Base-by-base conservation (phyloP, 148 eudicot genomes). In the Chenopodium quinoa region DNA sequence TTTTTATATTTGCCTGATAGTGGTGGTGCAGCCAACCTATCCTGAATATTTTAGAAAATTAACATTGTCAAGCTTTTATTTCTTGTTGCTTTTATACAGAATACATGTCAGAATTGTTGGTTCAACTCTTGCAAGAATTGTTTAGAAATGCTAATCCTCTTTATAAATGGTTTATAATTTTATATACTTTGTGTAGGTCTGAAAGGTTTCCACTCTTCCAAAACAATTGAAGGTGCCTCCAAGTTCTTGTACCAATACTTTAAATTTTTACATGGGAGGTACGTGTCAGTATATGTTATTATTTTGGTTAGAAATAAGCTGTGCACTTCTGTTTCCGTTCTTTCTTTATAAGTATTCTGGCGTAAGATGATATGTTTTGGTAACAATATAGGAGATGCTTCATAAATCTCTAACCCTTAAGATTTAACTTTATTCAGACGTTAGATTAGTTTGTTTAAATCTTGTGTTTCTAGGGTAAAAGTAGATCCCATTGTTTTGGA, bases 151-250 rank as follows among this genome's bases (percentile, higher is more conserved):
- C 10, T 3, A 23, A 7, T 70, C 20, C n/a, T 56, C 7, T 70
- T 46, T 63, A 32, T 66, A 19, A 17, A 34, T 52, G 65, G 5
- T 56, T 56, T 3, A 34, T 34, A 4, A 3, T 34, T 34, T 34
- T 71, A 37, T 78, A 60, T 64, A 12, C 37, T 81, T 8, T 40
- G 69, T 63, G 32, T 81, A 96, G 99, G 99, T 82, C 72, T 89
- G 31, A 96, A 88, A 88, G 95, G 94, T 80, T 82, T 90, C 75
- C 91, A 91, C 86, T 88, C 92, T 83, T 93, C 99, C 44, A 84
- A 84, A 86, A 89, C 94, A 75, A 94, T 94, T 82, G 88, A 86
- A 73, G 91, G 91, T 48, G 97, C 94, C 72, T 81, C 93, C 69
- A 85, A 77, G 75, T 94, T 96, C 88, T 82, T 96, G 48, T 72